These are phyloP conservation scores for Microbotryum violaceum DNA, from an alignment of 1,284 basidiomycete genomes.

Conservation along the genomic window DNA sequence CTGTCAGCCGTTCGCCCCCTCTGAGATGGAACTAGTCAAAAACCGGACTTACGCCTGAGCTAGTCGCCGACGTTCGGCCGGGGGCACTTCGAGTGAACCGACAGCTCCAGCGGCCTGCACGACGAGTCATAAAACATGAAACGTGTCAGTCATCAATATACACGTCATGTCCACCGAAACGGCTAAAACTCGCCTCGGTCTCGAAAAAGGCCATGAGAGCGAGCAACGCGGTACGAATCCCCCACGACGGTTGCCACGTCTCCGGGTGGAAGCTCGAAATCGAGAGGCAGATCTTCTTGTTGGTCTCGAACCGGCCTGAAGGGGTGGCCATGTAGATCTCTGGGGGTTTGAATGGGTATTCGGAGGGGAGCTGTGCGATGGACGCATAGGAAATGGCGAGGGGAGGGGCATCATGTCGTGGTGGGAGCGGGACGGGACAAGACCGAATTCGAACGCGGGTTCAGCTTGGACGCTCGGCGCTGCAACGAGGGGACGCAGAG, in stretches of 20 bases:
- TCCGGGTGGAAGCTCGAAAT: constrained; percentile 42
- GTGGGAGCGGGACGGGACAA: background rate
- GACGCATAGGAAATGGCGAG: background rate
- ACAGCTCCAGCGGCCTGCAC: constrained; percentile 72
- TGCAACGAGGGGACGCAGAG: constrained; percentile 34
- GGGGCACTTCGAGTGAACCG: constrained; percentile 75
- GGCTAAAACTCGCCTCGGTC: constrained; percentile 18
- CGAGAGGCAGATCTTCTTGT: constrained; percentile 32
- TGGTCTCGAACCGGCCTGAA: constrained; percentile 41
- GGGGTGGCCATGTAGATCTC: constrained; percentile 41
- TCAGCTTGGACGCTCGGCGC: background rate
- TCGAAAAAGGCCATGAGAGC: constrained; percentile 39
- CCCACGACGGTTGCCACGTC: constrained; percentile 43
- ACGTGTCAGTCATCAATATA: background rate
- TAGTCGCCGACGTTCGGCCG: constrained; percentile 68
- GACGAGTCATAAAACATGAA: too few species aligned
- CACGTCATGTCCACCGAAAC: too few species aligned
- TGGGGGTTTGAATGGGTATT: constrained; percentile 43
- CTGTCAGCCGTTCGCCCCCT: background rate
- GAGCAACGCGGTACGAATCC: constrained; percentile 41
- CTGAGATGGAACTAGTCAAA: constrained; percentile 1
- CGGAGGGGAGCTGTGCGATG: constrained; percentile 36
- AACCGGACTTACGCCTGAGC: constrained; percentile 54
- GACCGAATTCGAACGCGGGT: background rate
- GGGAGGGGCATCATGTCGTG: too few species aligned